Evolutionary conservation across 768 basidiomycete genomes (phyloP), one percentile per base, ranked within the genome.

Genomic region (Psilocybe cubensis): DNA sequence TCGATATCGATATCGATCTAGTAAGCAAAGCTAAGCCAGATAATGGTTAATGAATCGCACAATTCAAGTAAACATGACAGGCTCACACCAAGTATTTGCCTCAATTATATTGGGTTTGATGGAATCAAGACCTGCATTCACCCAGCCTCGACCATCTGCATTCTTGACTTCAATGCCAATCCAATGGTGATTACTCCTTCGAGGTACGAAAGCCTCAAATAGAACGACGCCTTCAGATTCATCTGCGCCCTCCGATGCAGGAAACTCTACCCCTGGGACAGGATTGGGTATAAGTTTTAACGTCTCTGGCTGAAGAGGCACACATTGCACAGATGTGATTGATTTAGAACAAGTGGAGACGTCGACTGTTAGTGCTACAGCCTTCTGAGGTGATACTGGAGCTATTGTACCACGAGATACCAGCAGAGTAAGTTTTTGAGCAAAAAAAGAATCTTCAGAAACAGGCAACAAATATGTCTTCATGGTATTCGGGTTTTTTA

Each of bases 151-250:
- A 5, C 79, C 81, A 50, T 83, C 79, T 8, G 75, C 80, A 48
- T 74, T 69, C 11, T 84, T 78, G 21, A 88, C 65, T 24, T 66
- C 72, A 38, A 92, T 74, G 1, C 79, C 88, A 4, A 92, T 68
- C 79, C 80, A 84, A 5, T 56, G 64, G 33, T 52, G 58, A 38
- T 54, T 59, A 27, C 47, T 46, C 10, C 46, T 56, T 43, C 44
- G 20, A 10, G 62, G 60, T 20, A 64, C 56, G 29, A 54, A 54
- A 9, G 79, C 81, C 65, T 88, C 86, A 63, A 83, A 91, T 23
- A 87, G 71, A 3, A 86, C 86, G 1, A 88, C 75, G 0, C 89
- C 90, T 55, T 91, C 90, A 8, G 87, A 88, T 67, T 93, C 89
- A 51, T 90, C 88, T 0, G 81, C 69, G 0, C 91, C 91, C 14